These are phyloP conservation scores for Microbotryum intermedium DNA, from an alignment of 1,284 basidiomycete genomes.

Conservation along the genomic window DNA sequence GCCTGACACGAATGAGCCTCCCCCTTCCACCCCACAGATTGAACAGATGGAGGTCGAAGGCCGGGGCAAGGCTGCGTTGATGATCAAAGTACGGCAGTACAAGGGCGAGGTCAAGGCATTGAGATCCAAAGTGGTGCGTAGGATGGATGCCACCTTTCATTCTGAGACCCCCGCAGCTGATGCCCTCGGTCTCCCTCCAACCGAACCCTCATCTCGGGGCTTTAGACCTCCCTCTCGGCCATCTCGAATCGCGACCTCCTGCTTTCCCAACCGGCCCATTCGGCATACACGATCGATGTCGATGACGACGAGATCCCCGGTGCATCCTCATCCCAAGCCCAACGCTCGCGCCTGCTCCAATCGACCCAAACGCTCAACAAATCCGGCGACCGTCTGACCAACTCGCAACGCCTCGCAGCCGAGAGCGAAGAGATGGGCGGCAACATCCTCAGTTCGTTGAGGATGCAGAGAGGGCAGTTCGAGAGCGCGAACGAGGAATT, in stretches of 20 bases:
- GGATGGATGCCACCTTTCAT: too few species aligned
- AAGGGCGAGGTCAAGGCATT: conserved; percentile 5
- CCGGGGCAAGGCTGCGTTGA: conserved; percentile 15
- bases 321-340: conserved; percentile 1
- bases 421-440: conserved; percentile 27
- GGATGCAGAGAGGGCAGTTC: conserved; percentile 23
- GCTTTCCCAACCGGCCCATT: conserved; percentile 10
- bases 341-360: conserved; percentile 20
- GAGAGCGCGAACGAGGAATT: conserved; percentile 18
- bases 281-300: conserved; percentile 8
- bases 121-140: conserved; percentile 12
- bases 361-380: conserved; percentile 12
- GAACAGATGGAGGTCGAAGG: conserved; percentile 25
- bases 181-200: too few species aligned
- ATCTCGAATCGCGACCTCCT: conserved; percentile 22
- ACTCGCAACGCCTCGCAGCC: conserved; percentile 17
- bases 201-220: not conserved
- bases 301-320: conserved; percentile 1
- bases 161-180: too few species aligned
- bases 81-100: conserved; percentile 16
- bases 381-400: conserved; percentile 17
- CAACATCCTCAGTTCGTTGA: conserved; percentile 10
- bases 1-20: too few species aligned
- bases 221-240: not conserved
- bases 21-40: conserved; percentile 5